Base-by-base conservation (phyloP, 352 stramenopile species). In the Elongisporangium undulatum region DNA sequence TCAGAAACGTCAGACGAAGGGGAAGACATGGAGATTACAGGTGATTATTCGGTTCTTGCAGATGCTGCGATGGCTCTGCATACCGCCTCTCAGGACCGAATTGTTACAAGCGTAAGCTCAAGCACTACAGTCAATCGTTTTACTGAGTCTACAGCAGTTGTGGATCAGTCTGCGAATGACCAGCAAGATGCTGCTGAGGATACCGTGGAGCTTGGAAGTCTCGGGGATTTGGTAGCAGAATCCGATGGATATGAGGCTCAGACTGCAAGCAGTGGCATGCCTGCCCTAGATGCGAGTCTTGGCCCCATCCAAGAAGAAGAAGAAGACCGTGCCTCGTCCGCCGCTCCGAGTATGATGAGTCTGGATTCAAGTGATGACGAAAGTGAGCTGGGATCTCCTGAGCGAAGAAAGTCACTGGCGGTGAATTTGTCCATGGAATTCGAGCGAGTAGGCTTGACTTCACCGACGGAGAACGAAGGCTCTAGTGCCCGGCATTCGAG, bases 1-100 rank as follows among this genome's bases (percentile, higher is more conserved):
- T 94, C 85, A 0, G 78, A 77, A 20, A 93, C 86, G 10, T 92
- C 82, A 0, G 83, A 90, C 54, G 78, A 79, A 49, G 80, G 79
- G 3, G 86, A 95, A 55, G 86, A 95, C 53, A 95, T 95, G 82
- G 86, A 95, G 26, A 89, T 95, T 55, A 94, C 86, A 1, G 86
- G 82, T 4, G 86, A 95, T 22, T 92, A 87, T 58, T 79, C 75
- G 1, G 71, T 81, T 52, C 55, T 19, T 49, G 34, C 34, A 45
- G 34, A 45, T 45, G 34, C 34, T 45, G 34, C 34, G 1, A 17
- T 45, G 34, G 34, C 34, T 45, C 12, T 45, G 4, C 34, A 45
- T 45, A 45, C 34, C 12, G 34, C 34, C 12, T 45, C 34, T 17
- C 34, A 45, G 34, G 34, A 45, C 7, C 34, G 34, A 17, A 45